These are phyloP conservation scores for Brasilioporus rufonigricans DNA, from an alignment of 768 basidiomycete species.

Conservation along the genomic window DNA sequence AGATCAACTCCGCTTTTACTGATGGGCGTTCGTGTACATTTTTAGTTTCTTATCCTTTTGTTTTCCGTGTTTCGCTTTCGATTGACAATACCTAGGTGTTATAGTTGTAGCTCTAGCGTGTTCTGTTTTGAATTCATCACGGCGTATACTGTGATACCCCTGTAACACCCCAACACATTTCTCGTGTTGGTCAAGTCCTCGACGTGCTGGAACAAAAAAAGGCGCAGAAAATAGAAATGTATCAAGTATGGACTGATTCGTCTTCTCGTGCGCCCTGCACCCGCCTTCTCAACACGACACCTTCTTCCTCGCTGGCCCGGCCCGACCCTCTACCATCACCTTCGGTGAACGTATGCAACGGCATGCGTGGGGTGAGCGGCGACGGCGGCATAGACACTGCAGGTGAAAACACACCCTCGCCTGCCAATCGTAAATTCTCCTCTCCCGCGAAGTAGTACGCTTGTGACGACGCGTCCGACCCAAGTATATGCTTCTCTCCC, in stretches of 20 bases:
- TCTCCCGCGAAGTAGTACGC: slow-evolving; percentile 55
- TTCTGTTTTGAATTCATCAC: slow-evolving; percentile 7
- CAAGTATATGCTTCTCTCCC: not conserved
- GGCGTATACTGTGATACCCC: slow-evolving; percentile 15
- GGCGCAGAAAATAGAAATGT: not conserved
- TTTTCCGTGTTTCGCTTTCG: not conserved
- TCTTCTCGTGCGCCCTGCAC: slow-evolving; percentile 2
- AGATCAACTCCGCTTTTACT: slow-evolving; percentile 77
- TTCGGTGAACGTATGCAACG: slow-evolving; percentile 15
- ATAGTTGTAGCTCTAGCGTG: slow-evolving; percentile 28
- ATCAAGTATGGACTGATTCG: slow-evolving; percentile 7
- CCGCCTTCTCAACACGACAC: slow-evolving; percentile 22
- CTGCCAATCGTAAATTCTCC: slow-evolving; percentile 53
- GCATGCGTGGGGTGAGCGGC: slow-evolving; percentile 48
- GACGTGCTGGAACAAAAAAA: not conserved
- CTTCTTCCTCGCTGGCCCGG: slow-evolving; percentile 11
- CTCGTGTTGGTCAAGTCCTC: not conserved
- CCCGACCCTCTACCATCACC: slow-evolving; percentile 8
- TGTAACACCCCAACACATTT: slow-evolving; percentile 15
- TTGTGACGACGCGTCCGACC: slow-evolving; percentile 9
- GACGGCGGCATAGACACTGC: slow-evolving; percentile 65
- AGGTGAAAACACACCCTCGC: slow-evolving; percentile 74
- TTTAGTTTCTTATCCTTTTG: not conserved
- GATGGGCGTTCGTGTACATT: slow-evolving; percentile 5
- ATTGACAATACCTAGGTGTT: slow-evolving; percentile 6